phyloP scores from a whole-genome alignment of 2,329 filamentous ascomycete species.

The Zalaria sp. region DNA sequence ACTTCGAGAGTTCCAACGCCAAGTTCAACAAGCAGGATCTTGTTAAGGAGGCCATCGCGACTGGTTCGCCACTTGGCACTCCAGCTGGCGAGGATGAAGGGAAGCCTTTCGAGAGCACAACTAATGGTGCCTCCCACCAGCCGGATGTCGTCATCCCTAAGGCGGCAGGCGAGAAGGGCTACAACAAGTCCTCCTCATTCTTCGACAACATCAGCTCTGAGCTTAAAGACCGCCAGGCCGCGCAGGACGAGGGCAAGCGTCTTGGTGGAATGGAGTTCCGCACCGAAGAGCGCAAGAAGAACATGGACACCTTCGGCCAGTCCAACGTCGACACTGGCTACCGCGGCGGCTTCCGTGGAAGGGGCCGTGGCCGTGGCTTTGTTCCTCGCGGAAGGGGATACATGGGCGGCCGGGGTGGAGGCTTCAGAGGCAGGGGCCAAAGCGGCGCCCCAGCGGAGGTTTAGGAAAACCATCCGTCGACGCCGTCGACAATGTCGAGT shows the following conservation, averaged over 20 bases:
- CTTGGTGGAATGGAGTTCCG: constrained; percentile 71
- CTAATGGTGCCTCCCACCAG: constrained; percentile 19
- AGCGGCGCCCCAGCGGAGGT: too few relatives aligned
- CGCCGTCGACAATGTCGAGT: too few relatives aligned
- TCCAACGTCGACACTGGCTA: constrained; percentile 73
- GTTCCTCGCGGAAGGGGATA: background rate
- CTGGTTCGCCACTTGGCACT: constrained; percentile 50
- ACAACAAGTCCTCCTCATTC: constrained; percentile 83
- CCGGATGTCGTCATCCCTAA: constrained; percentile 31
- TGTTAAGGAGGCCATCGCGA: constrained; percentile 75
- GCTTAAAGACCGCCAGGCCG: constrained; percentile 72
- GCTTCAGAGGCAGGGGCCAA: too few relatives aligned
- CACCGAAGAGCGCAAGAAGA: constrained; percentile 83
- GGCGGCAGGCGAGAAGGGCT: constrained; percentile 55
- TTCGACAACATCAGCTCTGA: constrained; percentile 98
- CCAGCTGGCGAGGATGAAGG: constrained; percentile 30
- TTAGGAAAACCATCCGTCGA: too few relatives aligned
- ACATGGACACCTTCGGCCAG: constrained; percentile 95
- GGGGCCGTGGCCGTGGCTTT: constrained; percentile 36
- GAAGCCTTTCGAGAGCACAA: constrained; percentile 16
- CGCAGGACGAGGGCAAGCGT: constrained; percentile 40
- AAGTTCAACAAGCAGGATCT: constrained; percentile 83
- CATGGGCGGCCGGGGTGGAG: background rate
- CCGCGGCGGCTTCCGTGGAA: constrained; percentile 62
- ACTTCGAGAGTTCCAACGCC: constrained; percentile 75